Percentiles rank a stretch among this genome's conserved stretches.
These are phyloP conservation scores for Pistacia integerrima DNA, from an alignment of 345 rosid species.

Conservation along the genomic window DNA sequence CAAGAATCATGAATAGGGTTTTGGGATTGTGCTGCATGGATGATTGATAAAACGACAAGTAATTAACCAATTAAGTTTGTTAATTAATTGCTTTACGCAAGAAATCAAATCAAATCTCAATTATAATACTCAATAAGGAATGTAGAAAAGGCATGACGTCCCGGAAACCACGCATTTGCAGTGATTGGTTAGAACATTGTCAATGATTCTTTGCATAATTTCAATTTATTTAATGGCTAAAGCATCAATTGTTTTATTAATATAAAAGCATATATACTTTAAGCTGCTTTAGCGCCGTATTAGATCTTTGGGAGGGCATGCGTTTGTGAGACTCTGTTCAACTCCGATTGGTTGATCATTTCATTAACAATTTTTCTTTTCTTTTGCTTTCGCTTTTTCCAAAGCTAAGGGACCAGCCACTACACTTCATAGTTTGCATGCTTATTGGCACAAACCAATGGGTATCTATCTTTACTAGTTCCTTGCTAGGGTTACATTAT, in stretches of 20 bases:
- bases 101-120: constrained; percentile 28
- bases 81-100: constrained; percentile 22
- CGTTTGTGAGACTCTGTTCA: constrained; percentile 25
- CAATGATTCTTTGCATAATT: constrained; percentile 40
- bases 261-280: constrained; percentile 61
- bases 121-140: constrained; percentile 20
- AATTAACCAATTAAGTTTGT: not conserved
- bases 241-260: constrained; percentile 19
- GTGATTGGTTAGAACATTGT: constrained; percentile 31
- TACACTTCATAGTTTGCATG: not conserved
- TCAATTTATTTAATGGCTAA: not conserved
- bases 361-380: not conserved
- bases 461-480: not conserved
- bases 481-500: constrained; percentile 3
- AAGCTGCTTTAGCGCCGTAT: constrained; percentile 41
- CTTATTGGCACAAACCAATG: not conserved
- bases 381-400: constrained; percentile 30
- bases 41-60: not conserved
- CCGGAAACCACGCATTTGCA: constrained; percentile 29
- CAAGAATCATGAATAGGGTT: not conserved
- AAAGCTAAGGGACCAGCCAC: constrained; percentile 38
- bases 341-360: constrained; percentile 23
- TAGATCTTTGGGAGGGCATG: constrained; percentile 31
- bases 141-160: constrained; percentile 39
- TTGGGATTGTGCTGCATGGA: not conserved